Evolutionary conservation across 495 filamentous ascomycete genomes (phyloP).

Genomic region (Podospora tetraspora): DNA sequence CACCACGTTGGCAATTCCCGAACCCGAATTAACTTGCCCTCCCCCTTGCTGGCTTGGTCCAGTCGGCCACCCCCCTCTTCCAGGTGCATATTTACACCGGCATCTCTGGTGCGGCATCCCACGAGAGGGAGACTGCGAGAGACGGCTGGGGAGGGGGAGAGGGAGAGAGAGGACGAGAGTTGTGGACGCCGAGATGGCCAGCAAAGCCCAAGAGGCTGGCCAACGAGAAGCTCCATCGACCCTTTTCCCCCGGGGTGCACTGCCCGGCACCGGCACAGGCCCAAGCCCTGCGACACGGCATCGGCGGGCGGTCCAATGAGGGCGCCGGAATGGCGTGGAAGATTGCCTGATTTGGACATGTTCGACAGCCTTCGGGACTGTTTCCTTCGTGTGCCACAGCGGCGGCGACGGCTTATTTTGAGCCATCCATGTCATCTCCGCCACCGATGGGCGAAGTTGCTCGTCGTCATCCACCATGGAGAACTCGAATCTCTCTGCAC

Average conservation of each 20-base stretch:
- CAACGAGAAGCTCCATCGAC: background rate
- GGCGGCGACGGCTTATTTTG: background rate
- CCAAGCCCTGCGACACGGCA: slow-evolving; percentile 14
- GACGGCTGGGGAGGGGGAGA: background rate
- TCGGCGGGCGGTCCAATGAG: slow-evolving; percentile 22
- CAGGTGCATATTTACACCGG: background rate
- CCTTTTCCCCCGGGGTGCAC: slow-evolving; percentile 1
- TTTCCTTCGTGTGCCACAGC: slow-evolving; percentile 3
- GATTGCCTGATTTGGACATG: slow-evolving; percentile 24
- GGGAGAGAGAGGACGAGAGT: background rate
- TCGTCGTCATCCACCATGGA: background rate
- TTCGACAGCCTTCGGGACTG: background rate
- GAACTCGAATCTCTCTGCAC: background rate
- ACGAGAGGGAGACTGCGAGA: background rate
- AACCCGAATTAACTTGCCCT: background rate
- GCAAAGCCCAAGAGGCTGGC: background rate
- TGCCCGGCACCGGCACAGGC: background rate
- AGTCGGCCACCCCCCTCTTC: background rate
- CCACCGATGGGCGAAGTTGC: background rate
- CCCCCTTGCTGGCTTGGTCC: background rate
- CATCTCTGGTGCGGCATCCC: background rate
- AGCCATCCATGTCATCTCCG: background rate
- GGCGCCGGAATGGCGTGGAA: slow-evolving; percentile 9
- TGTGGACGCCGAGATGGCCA: slow-evolving; percentile 5
- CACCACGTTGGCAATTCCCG: background rate